Percentiles rank a stretch among this genome's conserved stretches.
Evolutionary conservation across 192 early-diverging fungal species (phyloP).

Genomic region (Linnemannia elongata): DNA sequence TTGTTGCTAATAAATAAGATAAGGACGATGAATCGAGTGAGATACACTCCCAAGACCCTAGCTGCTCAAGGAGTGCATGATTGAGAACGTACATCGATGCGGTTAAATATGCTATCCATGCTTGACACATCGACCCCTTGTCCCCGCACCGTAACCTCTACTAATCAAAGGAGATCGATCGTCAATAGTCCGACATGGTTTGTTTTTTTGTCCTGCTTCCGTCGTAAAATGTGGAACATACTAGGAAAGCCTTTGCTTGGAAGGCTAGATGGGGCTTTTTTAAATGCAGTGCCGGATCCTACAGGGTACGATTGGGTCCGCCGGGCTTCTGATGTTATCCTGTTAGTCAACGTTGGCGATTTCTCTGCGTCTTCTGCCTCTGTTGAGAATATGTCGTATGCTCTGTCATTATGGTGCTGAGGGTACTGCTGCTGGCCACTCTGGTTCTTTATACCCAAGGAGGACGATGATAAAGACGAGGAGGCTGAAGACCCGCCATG

Average conservation of each 20-base stretch:
- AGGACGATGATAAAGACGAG: not conserved
- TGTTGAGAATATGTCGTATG: not conserved
- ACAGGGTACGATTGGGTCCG: not conserved
- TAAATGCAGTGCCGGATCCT: not conserved
- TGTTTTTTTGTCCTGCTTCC: not conserved
- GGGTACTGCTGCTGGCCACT: not conserved
- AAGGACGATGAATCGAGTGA: not conserved
- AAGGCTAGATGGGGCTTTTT: not conserved
- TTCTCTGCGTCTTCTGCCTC: not conserved
- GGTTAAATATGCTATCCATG: conserved; percentile 14
- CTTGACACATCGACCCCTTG: conserved; percentile 12
- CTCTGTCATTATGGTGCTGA: not conserved
- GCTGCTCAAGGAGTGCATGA: not conserved
- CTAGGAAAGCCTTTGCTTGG: not conserved
- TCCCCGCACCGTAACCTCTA: conserved; percentile 5
- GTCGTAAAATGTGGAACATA: not conserved
- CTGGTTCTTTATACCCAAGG: not conserved
- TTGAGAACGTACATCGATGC: not conserved
- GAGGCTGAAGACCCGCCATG: not conserved
- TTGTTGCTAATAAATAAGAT: not conserved
- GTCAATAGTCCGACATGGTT: not conserved
- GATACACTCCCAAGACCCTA: not conserved
- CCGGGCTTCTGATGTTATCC: not conserved
- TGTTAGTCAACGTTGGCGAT: not conserved
- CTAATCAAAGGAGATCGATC: not conserved